A percentile compares a stretch with the other conserved stretches of the same genome.
Conservation (phyloP, 2,329 filamentous ascomycete genomes). For the Lachnellula willkommii region DNA sequence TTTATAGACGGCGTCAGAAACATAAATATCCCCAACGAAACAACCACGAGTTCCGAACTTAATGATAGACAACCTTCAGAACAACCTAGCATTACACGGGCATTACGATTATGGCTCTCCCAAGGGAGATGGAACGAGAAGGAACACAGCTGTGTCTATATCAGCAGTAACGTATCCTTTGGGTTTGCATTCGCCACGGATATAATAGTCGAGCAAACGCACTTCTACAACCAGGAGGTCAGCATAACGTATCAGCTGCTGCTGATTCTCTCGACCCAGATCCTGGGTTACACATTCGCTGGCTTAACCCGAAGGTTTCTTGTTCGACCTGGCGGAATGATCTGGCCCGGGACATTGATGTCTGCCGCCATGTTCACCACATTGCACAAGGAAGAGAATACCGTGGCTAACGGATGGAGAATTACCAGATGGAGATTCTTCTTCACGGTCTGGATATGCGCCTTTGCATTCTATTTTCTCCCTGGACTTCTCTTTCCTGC, state of each 20-base stretch:
- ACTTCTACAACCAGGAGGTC: conserved; percentile 80
- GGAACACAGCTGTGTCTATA: conserved; percentile 83
- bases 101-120: conserved; percentile 66
- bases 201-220: conserved; percentile 83
- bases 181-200: conserved; percentile 86
- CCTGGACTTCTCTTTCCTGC: conserved; percentile 78
- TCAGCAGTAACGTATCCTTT: conserved; percentile 85
- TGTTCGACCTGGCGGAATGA: conserved; percentile 81
- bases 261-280: conserved; percentile 79
- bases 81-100: conserved; percentile 25
- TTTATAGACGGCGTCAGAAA: conserved; percentile 48
- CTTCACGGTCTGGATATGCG: conserved; percentile 62
- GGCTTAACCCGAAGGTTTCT: conserved; percentile 76
- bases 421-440: conserved; percentile 84
- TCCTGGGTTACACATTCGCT: conserved; percentile 80
- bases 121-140: conserved; percentile 85
- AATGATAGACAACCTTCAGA: not conserved
- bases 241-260: conserved; percentile 73
- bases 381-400: conserved; percentile 79
- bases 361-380: conserved; percentile 86
- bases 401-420: conserved; percentile 73
- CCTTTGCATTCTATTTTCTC: conserved; percentile 79
- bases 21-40: conserved; percentile 22
- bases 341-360: conserved; percentile 85
- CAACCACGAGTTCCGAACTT: conserved; percentile 22